Conservation (phyloP, 2,329 filamentous ascomycete species). For the Cordyceps sp. region DNA sequence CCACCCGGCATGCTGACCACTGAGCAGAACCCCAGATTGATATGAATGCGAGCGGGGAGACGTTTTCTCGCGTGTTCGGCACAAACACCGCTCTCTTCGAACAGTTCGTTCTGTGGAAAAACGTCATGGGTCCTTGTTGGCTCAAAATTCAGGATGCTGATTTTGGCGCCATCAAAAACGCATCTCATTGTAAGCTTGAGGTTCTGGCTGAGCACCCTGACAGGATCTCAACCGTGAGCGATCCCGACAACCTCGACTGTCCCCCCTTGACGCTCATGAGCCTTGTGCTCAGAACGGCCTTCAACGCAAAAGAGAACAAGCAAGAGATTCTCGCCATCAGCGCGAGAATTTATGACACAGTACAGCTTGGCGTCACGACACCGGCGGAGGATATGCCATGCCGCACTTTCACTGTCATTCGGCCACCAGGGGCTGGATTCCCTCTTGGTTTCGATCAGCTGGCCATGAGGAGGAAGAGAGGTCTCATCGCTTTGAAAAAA, state of each 20-base stretch:
- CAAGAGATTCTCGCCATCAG: slow-evolving; percentile 89
- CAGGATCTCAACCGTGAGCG: slow-evolving; percentile 53
- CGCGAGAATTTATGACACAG: slow-evolving; percentile 80
- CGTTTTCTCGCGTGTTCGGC: slow-evolving; percentile 88
- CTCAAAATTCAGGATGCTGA: slow-evolving; percentile 76
- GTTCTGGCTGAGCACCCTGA: slow-evolving; percentile 66
- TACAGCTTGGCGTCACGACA: slow-evolving; percentile 74
- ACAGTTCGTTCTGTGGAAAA: slow-evolving; percentile 97
- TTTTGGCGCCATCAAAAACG: slow-evolving; percentile 72
- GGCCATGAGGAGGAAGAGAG: slow-evolving; percentile 53
- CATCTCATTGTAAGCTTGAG: slow-evolving; percentile 94
- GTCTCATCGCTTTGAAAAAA: slow-evolving; percentile 65
- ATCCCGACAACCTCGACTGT: slow-evolving; percentile 65
- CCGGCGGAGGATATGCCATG: slow-evolving; percentile 78
- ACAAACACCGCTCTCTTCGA: slow-evolving; percentile 89
- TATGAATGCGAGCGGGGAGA: slow-evolving; percentile 60
- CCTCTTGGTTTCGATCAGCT: slow-evolving; percentile 76
- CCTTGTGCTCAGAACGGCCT: slow-evolving; percentile 68
- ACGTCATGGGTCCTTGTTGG: slow-evolving; percentile 98
- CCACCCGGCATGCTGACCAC: slow-evolving; percentile 9
- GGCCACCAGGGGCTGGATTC: slow-evolving; percentile 60
- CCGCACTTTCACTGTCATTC: slow-evolving; percentile 80
- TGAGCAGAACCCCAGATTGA: slow-evolving; percentile 47
- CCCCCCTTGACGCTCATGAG: slow-evolving; percentile 95
- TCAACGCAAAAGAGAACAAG: slow-evolving; percentile 87